A percentile compares a stretch with the other conserved stretches of the same genome.
These are phyloP conservation scores for Hemerocallis citrina DNA, from an alignment of 106 monocot species.

Conservation along the genomic window DNA sequence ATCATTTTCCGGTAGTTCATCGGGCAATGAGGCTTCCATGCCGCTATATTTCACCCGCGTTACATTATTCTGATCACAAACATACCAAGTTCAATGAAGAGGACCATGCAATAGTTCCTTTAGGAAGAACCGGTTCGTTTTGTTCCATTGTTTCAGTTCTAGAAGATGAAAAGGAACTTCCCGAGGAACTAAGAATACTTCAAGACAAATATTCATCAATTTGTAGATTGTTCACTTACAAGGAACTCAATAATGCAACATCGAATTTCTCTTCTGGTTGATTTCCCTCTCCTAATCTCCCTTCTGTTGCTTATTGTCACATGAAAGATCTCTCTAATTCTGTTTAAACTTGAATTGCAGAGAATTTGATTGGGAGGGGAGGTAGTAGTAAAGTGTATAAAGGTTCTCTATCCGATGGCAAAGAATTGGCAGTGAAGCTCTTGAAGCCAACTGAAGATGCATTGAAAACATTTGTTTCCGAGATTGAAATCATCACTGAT, in stretches of 20 bases:
- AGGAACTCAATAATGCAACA: conserved; percentile 35
- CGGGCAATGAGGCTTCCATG: conserved; percentile 21
- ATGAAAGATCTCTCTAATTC: background rate
- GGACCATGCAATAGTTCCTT: background rate
- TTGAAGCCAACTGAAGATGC: conserved; percentile 35
- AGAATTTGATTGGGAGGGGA: conserved; percentile 53
- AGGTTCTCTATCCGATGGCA: conserved; percentile 31
- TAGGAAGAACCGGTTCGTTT: background rate
- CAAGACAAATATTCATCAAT: conserved; percentile 33
- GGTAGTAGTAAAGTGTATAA: conserved; percentile 54
- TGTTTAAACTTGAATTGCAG: conserved; percentile 18
- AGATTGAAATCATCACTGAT: conserved; percentile 50
- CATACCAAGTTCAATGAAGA: background rate
- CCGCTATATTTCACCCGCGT: conserved; percentile 6
- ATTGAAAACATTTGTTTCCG: conserved; percentile 31
- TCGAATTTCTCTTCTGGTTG: conserved; percentile 42
- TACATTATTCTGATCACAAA: conserved; percentile 24
- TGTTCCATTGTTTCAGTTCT: background rate
- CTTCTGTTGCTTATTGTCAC: background rate
- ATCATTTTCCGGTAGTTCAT: conserved; percentile 15
- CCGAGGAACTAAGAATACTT: conserved; percentile 32
- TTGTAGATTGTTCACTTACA: conserved; percentile 38
- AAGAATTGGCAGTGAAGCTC: conserved; percentile 47
- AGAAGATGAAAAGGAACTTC: conserved; percentile 11
- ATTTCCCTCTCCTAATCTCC: conserved; percentile 18